Percentiles rank a stretch among this genome's conserved stretches.
These are phyloP conservation scores for Fusarium sp. DNA, from an alignment of 2,329 filamentous ascomycete species.

Conservation along the genomic window DNA sequence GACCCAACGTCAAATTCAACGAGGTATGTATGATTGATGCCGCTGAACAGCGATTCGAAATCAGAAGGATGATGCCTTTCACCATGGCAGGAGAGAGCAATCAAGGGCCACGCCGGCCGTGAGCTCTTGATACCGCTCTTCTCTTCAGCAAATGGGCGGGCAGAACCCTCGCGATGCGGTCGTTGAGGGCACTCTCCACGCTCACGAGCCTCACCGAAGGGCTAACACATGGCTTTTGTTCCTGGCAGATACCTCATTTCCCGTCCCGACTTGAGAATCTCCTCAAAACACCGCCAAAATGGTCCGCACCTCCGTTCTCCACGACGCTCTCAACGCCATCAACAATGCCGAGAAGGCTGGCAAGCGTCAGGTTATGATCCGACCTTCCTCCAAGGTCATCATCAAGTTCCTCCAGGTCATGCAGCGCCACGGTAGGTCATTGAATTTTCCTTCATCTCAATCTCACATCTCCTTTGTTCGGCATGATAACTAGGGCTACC, in stretches of 20 bases:
- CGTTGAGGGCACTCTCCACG: slow-evolving; percentile 75
- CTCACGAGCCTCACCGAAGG: slow-evolving; percentile 64
- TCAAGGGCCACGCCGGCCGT: slow-evolving; percentile 53
- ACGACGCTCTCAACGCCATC: slow-evolving; percentile 99
- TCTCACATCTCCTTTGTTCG: slow-evolving; percentile 64
- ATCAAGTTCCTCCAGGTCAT: slow-evolving; percentile 99
- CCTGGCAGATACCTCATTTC: slow-evolving; percentile 73
- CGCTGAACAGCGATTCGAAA: slow-evolving; percentile 45
- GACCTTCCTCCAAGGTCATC: slow-evolving; percentile 99
- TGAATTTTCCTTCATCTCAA: not conserved
- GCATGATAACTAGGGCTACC: slow-evolving; percentile 99
- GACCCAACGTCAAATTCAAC: slow-evolving; percentile 42
- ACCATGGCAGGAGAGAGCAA: slow-evolving; percentile 71
- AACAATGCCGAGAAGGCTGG: slow-evolving; percentile 99
- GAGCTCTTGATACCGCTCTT: slow-evolving; percentile 69
- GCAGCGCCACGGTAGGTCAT: slow-evolving; percentile 96
- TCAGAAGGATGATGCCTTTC: slow-evolving; percentile 56
- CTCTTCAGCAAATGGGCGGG: slow-evolving; percentile 73
- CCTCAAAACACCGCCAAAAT: slow-evolving; percentile 79
- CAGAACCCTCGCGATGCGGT: slow-evolving; percentile 71
- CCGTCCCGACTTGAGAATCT: slow-evolving; percentile 82
- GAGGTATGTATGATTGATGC: slow-evolving; percentile 58
- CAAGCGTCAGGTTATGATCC: slow-evolving; percentile 99
- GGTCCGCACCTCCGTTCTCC: slow-evolving; percentile 99
- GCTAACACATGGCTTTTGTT: slow-evolving; percentile 62